Percentiles rank a stretch among this genome's conserved stretches.
Evolutionary conservation across 1,284 basidiomycete species (phyloP).

Genomic region (Heliocybe sulcata): DNA sequence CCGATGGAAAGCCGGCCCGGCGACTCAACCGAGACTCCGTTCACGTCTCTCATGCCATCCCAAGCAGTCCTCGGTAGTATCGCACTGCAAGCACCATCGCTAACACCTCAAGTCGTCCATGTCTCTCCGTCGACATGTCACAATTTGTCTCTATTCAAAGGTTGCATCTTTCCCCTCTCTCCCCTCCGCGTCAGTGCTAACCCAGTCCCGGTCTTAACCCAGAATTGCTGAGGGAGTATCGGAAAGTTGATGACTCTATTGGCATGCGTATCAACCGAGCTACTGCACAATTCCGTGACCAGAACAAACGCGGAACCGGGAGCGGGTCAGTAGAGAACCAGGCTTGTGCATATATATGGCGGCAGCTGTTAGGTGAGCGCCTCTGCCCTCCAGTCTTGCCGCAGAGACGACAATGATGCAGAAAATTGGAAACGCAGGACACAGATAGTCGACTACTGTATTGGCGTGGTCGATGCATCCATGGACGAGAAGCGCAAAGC

Average conservation of each 20-base stretch:
- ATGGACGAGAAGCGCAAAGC: conserved; percentile 49
- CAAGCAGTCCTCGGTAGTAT: conserved; percentile 56
- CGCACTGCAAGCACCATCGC: conserved; percentile 57
- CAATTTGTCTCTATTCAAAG: conserved; percentile 80
- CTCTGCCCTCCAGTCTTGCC: conserved; percentile 5
- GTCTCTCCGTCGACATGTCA: conserved; percentile 70
- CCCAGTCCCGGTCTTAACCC: background rate
- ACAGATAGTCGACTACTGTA: conserved; percentile 76
- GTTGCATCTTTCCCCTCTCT: conserved; percentile 27
- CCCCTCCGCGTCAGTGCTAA: background rate
- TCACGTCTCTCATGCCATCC: conserved; percentile 32
- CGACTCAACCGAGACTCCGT: conserved; percentile 18
- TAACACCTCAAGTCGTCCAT: conserved; percentile 51
- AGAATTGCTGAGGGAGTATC: conserved; percentile 85
- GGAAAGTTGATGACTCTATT: conserved; percentile 79
- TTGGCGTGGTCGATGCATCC: conserved; percentile 61
- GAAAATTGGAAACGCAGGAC: conserved; percentile 82
- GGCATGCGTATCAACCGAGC: conserved; percentile 82
- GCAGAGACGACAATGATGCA: conserved; percentile 20
- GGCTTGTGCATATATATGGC: conserved; percentile 77
- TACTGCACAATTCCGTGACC: conserved; percentile 72
- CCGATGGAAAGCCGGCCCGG: background rate
- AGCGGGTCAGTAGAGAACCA: conserved; percentile 53
- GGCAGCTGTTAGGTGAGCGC: conserved; percentile 71
- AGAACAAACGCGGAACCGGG: conserved; percentile 38